Evolutionary conservation across 2,329 filamentous ascomycete genomes (phyloP), one percentile per base, ranked within the genome.

Genomic region (Stachybotrys chlorohalonatus): DNA sequence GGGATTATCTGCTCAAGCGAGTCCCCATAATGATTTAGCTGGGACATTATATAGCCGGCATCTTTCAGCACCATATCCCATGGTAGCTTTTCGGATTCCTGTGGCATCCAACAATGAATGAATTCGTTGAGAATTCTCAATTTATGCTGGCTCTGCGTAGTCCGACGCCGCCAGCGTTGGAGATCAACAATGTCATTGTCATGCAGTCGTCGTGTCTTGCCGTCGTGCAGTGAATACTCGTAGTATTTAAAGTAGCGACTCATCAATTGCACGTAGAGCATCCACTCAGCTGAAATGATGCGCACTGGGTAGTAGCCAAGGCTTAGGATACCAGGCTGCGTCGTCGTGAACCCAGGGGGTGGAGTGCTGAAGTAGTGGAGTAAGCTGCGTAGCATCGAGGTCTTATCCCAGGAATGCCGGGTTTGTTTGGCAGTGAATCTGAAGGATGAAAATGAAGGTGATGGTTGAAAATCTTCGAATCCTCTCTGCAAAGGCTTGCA

Each of bases 121-220:
- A 58, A 60, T 45, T 57, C 55, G 39, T 45, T 49, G 11, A 58
- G 52, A 24, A 54, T 15, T 11, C 11, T 36, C 1, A 61, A 54
- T 31, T 61, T 61, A 24, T 57, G 49, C 45, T 52, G 55, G 51
- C 55, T 59, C 31, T 61, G 59, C 30, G 51, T 58, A 46, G 47
- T 55, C 17, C 59, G 56, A n/a, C 56, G 58, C 16, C 58, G 53
- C 58, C 59, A 61, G 30, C 54, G 55, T 51, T 62, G 58, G 42
- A 62, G 59, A 47, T 60, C 59, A 15, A 58, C 46, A 9, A 62
- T 52, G 24, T 62, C 58, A 15, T 54, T 51, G 31, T 58, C 57
- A 32, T 59, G 58, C 6, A 58, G 51, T 11, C 57, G 54, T 6
- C 57, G 54, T 8, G 36, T 54, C 13, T 51, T 36, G 49, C 53